Evolutionary conservation across 2,329 filamentous ascomycete genomes (phyloP), one percentile per base, ranked within the genome.

Genomic region (Mycocentrospora acerina): DNA sequence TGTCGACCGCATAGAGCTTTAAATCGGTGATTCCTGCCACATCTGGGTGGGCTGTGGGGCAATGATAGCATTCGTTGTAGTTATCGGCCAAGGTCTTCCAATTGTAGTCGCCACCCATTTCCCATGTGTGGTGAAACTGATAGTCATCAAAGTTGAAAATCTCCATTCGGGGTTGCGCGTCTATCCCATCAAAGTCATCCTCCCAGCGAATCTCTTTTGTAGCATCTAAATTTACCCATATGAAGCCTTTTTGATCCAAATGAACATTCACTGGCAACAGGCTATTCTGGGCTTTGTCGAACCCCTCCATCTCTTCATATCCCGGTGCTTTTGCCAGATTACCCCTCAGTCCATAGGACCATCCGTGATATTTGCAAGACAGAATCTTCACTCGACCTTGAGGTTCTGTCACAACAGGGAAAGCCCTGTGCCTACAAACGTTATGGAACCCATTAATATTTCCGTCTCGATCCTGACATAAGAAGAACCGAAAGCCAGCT

Each of bases 1-100:
- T 44, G 11, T 55, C 51, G 25, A 46, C 51, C 27, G 50, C 46
- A 61, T 81, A 82, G 1, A 73, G 72, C 38, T 73, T 71, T 17
- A 82, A 71, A 42, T 82, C 76, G 15, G 79, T 71, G 25, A 82
- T 71, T 19, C 70, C 68, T 2, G 76, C 71, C 17, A 81, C 78
- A 37, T 79, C 77, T 2, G 80, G 77, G 48, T 82, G 79, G 1
- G 77, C 74, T 0, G 75, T 76, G 13, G 74, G 72, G 66, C 78
- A 82, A 66, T 82, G 79, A 49, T 83, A 83, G 55, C 79, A 83
- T 57, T 80, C 79, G 59, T 83, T 83, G 69, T 81, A 83, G 66
- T 83, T 82, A 57, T 83, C 80, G 7, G 51, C 37, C 6, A 55
- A 43, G 22, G 54, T 51, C 28, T 60, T 60, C 57, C 57, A 60